Conservation (phyloP, 495 filamentous ascomycete genomes). For the Penicillium lagena region DNA sequence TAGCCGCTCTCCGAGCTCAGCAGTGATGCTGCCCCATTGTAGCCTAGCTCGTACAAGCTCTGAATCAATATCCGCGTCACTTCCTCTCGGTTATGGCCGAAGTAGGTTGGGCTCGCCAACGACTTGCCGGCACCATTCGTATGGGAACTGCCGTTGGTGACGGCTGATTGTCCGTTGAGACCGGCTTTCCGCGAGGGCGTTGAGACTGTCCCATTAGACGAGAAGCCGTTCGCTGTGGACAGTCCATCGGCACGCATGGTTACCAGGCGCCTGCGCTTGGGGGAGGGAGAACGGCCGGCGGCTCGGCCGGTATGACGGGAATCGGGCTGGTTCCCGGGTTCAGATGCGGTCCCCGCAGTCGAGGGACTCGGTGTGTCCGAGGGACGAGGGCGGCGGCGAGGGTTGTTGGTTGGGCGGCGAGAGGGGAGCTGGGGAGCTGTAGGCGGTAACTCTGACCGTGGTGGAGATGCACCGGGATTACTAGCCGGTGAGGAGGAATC, state of each 20-base stretch:
- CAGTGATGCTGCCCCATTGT: slow-evolving; percentile 63
- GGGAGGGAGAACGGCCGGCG: slow-evolving; percentile 35
- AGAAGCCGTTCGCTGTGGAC: slow-evolving; percentile 40
- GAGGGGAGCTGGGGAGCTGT: slow-evolving; percentile 4
- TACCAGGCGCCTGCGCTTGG: slow-evolving; percentile 57
- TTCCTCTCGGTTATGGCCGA: slow-evolving; percentile 88
- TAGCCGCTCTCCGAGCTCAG: slow-evolving; percentile 80
- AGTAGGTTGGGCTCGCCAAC: slow-evolving; percentile 42
- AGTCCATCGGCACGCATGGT: slow-evolving; percentile 57
- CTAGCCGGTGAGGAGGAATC: slow-evolving; percentile 14
- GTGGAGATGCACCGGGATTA: slow-evolving; percentile 11
- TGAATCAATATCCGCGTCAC: slow-evolving; percentile 91
- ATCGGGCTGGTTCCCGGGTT: slow-evolving; percentile 19
- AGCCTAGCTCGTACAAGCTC: slow-evolving; percentile 80
- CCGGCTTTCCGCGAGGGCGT: slow-evolving; percentile 34
- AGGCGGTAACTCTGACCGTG: slow-evolving; percentile 6
- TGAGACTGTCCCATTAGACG: slow-evolving; percentile 39
- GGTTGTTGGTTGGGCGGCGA: slow-evolving; percentile 1
- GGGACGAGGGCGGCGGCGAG: slow-evolving; percentile 22
- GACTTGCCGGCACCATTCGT: slow-evolving; percentile 43
- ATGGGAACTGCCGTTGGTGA: slow-evolving; percentile 17
- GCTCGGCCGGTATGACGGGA: slow-evolving; percentile 18
- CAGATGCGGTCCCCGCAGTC: slow-evolving; percentile 19
- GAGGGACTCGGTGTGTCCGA: slow-evolving; percentile 18
- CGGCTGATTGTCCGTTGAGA: slow-evolving; percentile 44